Evolutionary conservation across 2,329 filamentous ascomycete genomes (phyloP), one percentile per base, ranked within the genome.

Genomic region (Exutisphaerella laricina): DNA sequence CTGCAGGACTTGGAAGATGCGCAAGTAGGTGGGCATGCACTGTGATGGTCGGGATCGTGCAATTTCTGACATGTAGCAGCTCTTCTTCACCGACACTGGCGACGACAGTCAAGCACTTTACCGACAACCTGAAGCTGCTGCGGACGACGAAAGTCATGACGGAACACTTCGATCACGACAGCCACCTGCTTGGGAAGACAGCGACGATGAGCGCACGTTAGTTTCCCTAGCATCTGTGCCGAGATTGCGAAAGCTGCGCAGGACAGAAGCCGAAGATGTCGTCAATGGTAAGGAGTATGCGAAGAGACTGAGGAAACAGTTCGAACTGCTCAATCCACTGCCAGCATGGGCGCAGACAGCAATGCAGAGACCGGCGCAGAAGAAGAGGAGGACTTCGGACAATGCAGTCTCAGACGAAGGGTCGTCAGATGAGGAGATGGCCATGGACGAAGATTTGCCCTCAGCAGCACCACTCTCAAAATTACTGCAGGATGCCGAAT

Each of bases 221-320:
- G 76, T 98, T 36, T 97, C 90, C 10, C 74, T 98, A 28, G 84
- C 87, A 3, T 77, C 79, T 18, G 80, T 83, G 32, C 78, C 80
- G 35, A 78, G 85, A 51, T 65, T 96, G 60, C 79, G 89, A 53
- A 97, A 97, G 66, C 72, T 98, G 49, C 78, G 92, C 48, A 72
- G 81, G 38, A 82, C 80, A 2, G 88, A 90, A 59, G 78, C 77
- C 1, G 92, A 98, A 58, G 92, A 98, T 63, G 63, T 94, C 8
- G 79, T 98, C 50, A 87, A 71, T 54, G 92, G 92, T 35, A 82
- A 79, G 49, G 90, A 96, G 64, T 98, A 98, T 65, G 79, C 82
- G 43, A 77, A 76, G 57, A 74, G 92, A 51, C 68, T 98, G 57
- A 80, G 89, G 46, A 80, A 82, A 59, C 89, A 96, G 61, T 69